phyloP scores from a whole-genome alignment of 352 stramenopile species.

The Halophytophthora polymorphica region DNA sequence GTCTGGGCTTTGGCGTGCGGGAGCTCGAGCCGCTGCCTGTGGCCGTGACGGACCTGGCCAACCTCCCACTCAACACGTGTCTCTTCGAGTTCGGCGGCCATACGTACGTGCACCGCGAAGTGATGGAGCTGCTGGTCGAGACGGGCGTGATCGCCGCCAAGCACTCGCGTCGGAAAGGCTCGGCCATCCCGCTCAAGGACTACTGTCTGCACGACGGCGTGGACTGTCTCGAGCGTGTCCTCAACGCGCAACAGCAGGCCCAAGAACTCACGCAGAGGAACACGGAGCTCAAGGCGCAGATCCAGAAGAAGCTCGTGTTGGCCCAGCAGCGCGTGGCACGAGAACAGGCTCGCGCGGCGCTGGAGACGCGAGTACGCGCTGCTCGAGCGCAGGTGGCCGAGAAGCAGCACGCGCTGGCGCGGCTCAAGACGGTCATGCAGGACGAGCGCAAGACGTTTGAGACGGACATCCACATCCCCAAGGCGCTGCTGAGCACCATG shows the following conservation, averaged over 20 bases:
- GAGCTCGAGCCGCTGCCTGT: conserved; percentile 72
- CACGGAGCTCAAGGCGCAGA: conserved; percentile 44
- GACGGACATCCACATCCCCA: conserved; percentile 79
- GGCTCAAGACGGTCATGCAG: conserved; percentile 59
- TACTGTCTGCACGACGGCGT: conserved; percentile 74
- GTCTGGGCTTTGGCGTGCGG: conserved; percentile 55
- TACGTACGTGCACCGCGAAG: conserved; percentile 64
- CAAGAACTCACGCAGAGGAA: conserved; percentile 42
- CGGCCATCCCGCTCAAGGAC: conserved; percentile 73
- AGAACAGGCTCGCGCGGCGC: conserved; percentile 42
- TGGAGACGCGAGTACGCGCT: conserved; percentile 52
- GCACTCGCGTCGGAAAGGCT: conserved; percentile 69
- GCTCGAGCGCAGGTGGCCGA: conserved; percentile 47
- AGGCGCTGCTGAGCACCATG: conserved; percentile 72
- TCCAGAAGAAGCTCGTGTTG: conserved; percentile 39
- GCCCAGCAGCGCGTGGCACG: conserved; percentile 37
- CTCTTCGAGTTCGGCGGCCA: conserved; percentile 74
- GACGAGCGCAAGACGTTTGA: conserved; percentile 77
- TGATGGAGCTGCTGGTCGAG: conserved; percentile 65
- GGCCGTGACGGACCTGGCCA: conserved; percentile 52
- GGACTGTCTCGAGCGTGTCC: conserved; percentile 60
- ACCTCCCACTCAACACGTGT: conserved; percentile 78
- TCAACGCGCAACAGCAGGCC: conserved; percentile 47
- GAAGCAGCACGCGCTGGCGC: conserved; percentile 54
- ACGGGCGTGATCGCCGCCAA: conserved; percentile 63